These are phyloP conservation scores for Tetracentron sinense DNA, from an alignment of 164 flowering plant species.

Conservation along the genomic window DNA sequence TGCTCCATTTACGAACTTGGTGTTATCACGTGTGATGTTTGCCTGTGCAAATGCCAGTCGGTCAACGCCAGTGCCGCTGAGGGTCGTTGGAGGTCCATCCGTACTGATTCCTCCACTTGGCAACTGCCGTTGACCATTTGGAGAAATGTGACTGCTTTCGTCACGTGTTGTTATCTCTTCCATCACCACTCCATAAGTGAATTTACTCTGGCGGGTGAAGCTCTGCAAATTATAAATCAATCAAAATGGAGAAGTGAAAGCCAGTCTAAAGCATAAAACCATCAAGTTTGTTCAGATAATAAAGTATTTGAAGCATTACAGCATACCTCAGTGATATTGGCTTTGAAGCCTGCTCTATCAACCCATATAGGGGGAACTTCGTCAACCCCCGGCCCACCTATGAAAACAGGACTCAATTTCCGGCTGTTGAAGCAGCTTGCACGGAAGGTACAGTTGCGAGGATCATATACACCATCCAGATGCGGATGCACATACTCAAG, in stretches of 20 bases:
- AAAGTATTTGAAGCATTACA: neutral
- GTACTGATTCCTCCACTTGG: slow-evolving; percentile 90
- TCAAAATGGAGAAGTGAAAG: neutral
- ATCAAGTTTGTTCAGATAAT: neutral
- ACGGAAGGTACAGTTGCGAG: slow-evolving; percentile 82
- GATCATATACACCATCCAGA: slow-evolving; percentile 73
- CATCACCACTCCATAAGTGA: slow-evolving; percentile 94
- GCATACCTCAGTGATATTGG: slow-evolving; percentile 88
- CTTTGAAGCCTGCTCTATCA: slow-evolving; percentile 88
- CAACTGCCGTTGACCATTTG: slow-evolving; percentile 81
- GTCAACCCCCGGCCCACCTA: slow-evolving; percentile 96
- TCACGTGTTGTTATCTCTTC: slow-evolving; percentile 98
- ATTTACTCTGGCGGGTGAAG: slow-evolving; percentile 92
- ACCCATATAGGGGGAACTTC: slow-evolving; percentile 99
- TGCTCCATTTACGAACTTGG: slow-evolving; percentile 91
- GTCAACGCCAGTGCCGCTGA: slow-evolving; percentile 95
- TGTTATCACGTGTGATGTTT: slow-evolving; percentile 94
- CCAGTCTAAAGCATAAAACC: neutral
- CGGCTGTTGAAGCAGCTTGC: slow-evolving; percentile 91
- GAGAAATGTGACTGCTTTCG: slow-evolving; percentile 85
- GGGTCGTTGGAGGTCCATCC: slow-evolving; percentile 98
- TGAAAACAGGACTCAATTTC: slow-evolving; percentile 96
- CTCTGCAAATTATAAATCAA: slow-evolving; percentile 43
- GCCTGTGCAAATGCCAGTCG: slow-evolving; percentile 88
- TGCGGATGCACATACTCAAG: slow-evolving; percentile 97